phyloP scores from a whole-genome alignment of 768 basidiomycete species.

The Leccinum disarticulatum region DNA sequence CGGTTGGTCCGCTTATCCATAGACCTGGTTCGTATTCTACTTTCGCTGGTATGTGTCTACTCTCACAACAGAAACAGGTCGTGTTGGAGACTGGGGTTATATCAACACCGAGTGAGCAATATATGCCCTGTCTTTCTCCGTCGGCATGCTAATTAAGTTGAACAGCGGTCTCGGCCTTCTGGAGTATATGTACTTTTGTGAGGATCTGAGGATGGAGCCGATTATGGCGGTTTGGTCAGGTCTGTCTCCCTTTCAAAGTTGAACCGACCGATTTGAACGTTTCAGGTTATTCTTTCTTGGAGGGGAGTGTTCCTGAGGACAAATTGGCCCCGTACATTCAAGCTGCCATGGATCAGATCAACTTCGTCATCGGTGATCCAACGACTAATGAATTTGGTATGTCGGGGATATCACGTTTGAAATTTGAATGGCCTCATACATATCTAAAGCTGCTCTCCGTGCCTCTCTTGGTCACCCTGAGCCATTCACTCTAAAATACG shows the following conservation, averaged over 20 bases:
- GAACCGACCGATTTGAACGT: not conserved
- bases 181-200: slow-evolving; percentile 55
- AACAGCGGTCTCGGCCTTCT: slow-evolving; percentile 53
- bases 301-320: slow-evolving; percentile 41
- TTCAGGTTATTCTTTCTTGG: slow-evolving; percentile 48
- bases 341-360: slow-evolving; percentile 57
- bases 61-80: not conserved
- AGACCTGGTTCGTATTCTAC: not conserved
- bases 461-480: slow-evolving; percentile 55
- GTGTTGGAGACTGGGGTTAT: not conserved
- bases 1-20: not conserved
- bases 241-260: slow-evolving; percentile 10
- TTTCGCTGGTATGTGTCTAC: not conserved
- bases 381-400: slow-evolving; percentile 36
- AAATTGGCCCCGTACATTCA: slow-evolving; percentile 51
- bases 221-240: slow-evolving; percentile 65
- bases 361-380: slow-evolving; percentile 58
- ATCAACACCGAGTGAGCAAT: slow-evolving; percentile 40
- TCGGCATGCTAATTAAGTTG: not conserved
- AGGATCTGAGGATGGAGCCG: slow-evolving; percentile 53
- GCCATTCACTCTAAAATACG: slow-evolving; percentile 48
- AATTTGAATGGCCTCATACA: not conserved
- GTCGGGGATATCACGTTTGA: slow-evolving; percentile 15
- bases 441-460: slow-evolving; percentile 45
- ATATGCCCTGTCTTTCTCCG: not conserved